These are phyloP conservation scores for Arthrobotrys sinensis DNA, from an alignment of 2,329 filamentous ascomycete genomes.

Conservation along the genomic window DNA sequence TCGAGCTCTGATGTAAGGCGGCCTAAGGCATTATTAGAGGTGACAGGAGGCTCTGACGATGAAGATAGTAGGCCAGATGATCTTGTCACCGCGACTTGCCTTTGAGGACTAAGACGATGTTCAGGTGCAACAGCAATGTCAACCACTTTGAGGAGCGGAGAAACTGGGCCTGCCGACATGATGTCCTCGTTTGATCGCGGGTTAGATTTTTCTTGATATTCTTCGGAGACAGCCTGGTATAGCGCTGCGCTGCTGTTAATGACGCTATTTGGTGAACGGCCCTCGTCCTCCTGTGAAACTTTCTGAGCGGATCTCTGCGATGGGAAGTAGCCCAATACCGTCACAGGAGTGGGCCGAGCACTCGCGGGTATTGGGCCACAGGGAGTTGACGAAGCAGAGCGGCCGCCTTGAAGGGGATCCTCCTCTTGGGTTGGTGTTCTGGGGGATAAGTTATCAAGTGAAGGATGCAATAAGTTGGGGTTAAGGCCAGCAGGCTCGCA, in stretches of 20 bases:
- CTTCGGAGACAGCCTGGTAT: constrained; percentile 13
- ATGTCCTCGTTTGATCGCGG: constrained; percentile 15
- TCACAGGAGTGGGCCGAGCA: constrained; percentile 52
- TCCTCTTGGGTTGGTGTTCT: constrained; percentile 41
- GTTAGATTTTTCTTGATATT: constrained; percentile 11
- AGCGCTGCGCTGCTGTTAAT: constrained; percentile 23
- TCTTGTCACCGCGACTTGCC: constrained; percentile 16
- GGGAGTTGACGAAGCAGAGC: constrained; percentile 48
- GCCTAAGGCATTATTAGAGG: background rate
- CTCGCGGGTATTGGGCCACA: constrained; percentile 60
- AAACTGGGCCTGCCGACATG: constrained; percentile 47
- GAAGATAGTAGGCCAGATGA: constrained; percentile 30
- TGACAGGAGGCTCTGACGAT: background rate
- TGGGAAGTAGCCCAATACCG: constrained; percentile 60
- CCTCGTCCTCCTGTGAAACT: background rate
- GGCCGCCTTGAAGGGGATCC: constrained; percentile 46
- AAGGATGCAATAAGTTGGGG: constrained; percentile 29
- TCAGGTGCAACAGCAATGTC: constrained; percentile 34
- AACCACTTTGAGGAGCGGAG: constrained; percentile 23
- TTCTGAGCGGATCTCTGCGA: constrained; percentile 25
- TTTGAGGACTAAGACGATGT: constrained; percentile 29
- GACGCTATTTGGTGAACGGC: background rate
- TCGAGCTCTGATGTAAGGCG: background rate
- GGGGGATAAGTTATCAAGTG: constrained; percentile 35
- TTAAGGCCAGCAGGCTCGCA: constrained; percentile 37